Base-by-base conservation (phyloP, 2,329 filamentous ascomycete species). In the Sphaerulina vaccinii region DNA sequence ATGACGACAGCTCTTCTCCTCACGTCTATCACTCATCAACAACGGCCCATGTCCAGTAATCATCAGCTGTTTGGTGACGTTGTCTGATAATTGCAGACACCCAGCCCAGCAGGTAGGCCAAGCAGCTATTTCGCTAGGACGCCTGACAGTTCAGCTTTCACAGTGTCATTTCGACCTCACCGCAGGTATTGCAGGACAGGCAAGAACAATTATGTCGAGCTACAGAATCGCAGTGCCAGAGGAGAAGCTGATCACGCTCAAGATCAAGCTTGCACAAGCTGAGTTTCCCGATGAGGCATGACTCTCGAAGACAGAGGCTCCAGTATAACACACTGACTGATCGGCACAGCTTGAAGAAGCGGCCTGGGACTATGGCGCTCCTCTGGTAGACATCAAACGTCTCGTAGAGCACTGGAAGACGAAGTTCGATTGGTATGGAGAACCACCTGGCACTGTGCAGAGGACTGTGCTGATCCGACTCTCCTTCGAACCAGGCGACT, bases 381-480 rank as follows among this genome's bases (percentile, higher is more conserved):
- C 83, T 0, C 67, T 86, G 0, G 68, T 71, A 1, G 82, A 86
- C 49, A 68, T 87, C 52, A 81, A 82, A 61, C 75, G 82, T 8
- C 72, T 88, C 18, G 72, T 77, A 1, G 67, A 72, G 4, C 73
- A 80, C 58, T 88, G 84, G 84, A 71, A 75, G 32, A 70, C 77
- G 3, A 63, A 63, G 0, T 83, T 78, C 62, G 78, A 86, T 65
- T 88, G 84, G 84, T 49, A 49, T 7, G 11, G 16, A 19, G 18
- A 22, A 10, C 27, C n/a, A 13, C 27, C 5, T 13, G 10, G 27
- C n/a, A 32, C 1, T 11, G 2, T 32, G 27, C 4, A 13, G n/a
- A 11, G 27, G 5, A 39, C 6, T 22, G 7, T 13, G 19, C 19
- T 39, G 18, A 13, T 10, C 16, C 6, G 37, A 19, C n/a, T 5